Evolutionary conservation across 306 rosid species (phyloP).

Genomic region (Citrullus amarus): DNA sequence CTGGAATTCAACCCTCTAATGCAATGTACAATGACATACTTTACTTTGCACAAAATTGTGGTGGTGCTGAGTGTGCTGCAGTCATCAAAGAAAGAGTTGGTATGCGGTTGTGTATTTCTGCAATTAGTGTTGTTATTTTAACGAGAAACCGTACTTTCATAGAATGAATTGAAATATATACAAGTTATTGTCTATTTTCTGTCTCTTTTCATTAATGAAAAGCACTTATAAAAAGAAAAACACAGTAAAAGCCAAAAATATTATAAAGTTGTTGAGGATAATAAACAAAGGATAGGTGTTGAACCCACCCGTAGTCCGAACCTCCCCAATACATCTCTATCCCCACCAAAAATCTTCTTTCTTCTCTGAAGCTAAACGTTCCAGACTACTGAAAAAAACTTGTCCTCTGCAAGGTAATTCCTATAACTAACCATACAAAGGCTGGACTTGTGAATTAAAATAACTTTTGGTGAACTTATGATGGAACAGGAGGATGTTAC

Average conservation of each 20-base stretch:
- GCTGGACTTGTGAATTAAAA: neutral
- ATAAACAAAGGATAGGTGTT: neutral
- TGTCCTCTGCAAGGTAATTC: neutral
- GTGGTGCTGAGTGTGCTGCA: conserved; percentile 61
- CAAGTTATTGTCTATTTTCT: neutral
- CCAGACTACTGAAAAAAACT: neutral
- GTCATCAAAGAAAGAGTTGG: conserved; percentile 64
- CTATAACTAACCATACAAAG: neutral
- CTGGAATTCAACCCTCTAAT: conserved; percentile 59
- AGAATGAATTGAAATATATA: neutral
- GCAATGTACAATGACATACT: conserved; percentile 57
- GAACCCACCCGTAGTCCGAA: neutral
- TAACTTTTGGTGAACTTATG: neutral
- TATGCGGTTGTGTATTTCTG: conserved; percentile 23
- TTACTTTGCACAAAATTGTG: conserved; percentile 48
- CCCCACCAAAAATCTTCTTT: neutral
- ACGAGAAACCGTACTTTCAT: neutral
- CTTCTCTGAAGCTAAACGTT: neutral
- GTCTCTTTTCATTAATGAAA: too few species aligned
- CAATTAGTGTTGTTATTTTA: neutral
- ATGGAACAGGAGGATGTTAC: neutral
- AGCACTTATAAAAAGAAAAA: too few species aligned
- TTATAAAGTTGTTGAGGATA: neutral
- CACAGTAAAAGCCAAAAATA: neutral
- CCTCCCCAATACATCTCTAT: neutral